Percentiles rank a stretch among this genome's conserved stretches.
Conservation (phyloP, 352 stramenopile genomes). For the Globisporangium emineosum region DNA sequence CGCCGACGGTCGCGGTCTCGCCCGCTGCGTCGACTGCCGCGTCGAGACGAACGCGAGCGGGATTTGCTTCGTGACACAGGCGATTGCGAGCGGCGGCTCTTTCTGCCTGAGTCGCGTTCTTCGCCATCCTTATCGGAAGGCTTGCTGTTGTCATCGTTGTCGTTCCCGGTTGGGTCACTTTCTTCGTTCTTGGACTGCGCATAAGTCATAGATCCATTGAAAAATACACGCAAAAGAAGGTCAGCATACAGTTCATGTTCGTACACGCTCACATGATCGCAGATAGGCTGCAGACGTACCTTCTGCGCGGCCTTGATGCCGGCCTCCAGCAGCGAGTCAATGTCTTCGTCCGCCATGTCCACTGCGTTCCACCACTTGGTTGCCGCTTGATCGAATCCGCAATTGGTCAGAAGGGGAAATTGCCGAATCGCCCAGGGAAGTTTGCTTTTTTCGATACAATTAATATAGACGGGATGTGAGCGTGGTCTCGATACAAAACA, state of each 20-base stretch:
- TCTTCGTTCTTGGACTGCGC: slow-evolving; percentile 8
- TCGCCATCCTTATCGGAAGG: background rate
- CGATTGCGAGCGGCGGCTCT: slow-evolving; percentile 37
- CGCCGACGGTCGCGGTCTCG: slow-evolving; percentile 29
- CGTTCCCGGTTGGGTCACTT: background rate
- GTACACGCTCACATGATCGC: background rate
- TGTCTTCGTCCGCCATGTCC: slow-evolving; percentile 69
- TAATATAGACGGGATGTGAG: too few species aligned
- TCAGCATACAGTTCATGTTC: background rate
- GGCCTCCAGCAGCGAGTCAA: slow-evolving; percentile 78
- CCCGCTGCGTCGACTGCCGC: slow-evolving; percentile 25
- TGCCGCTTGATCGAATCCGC: background rate
- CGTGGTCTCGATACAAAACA: too few species aligned
- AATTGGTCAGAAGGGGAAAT: slow-evolving; percentile 3
- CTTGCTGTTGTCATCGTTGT: slow-evolving; percentile 9
- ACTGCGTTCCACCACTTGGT: background rate
- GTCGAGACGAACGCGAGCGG: slow-evolving; percentile 30
- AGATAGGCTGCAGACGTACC: slow-evolving; percentile 34
- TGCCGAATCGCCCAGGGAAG: too few species aligned
- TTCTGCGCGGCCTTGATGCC: slow-evolving; percentile 56
- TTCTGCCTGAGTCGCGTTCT: slow-evolving; percentile 3
- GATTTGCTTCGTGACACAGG: slow-evolving; percentile 26
- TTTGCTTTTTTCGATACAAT: too few species aligned
- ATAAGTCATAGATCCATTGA: background rate
- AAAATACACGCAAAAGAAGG: background rate